A percentile compares a stretch with the other conserved stretches of the same genome.
phyloP scores from a whole-genome alignment of 1,284 basidiomycete species.

The Psilocybe mexicana region DNA sequence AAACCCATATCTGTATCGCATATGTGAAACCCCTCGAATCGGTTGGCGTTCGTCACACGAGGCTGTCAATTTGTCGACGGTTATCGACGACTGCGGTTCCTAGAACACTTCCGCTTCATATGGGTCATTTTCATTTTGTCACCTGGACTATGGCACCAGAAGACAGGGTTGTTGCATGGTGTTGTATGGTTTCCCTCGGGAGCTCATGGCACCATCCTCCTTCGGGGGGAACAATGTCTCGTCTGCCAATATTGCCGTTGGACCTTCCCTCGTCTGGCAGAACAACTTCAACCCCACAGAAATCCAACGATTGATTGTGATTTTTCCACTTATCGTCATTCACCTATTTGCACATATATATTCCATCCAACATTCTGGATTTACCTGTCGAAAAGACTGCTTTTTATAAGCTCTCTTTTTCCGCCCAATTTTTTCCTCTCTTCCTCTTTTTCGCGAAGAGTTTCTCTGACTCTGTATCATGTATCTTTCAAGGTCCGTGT shows the following conservation, averaged over 20 bases:
- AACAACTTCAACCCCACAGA: not conserved
- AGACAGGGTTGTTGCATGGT: not conserved
- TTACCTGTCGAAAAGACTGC: not conserved
- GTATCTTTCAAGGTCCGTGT: not conserved
- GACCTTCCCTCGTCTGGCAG: not conserved
- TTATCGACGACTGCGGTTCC: not conserved
- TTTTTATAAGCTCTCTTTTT: not conserved
- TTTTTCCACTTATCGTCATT: not conserved
- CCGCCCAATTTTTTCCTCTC: constrained; percentile 1
- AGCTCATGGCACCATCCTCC: not conserved
- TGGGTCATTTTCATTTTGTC: too few species aligned
- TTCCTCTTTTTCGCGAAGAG: constrained; percentile 2
- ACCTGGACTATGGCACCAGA: not conserved
- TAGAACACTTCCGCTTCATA: not conserved
- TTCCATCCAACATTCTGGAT: not conserved
- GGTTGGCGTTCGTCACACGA: not conserved
- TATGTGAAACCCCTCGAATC: not conserved
- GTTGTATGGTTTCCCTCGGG: not conserved
- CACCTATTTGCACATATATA: not conserved
- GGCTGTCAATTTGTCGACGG: not conserved
- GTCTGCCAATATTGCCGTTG: not conserved
- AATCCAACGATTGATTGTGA: not conserved
- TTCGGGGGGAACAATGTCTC: not conserved
- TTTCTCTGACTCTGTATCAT: not conserved
- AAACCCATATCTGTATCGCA: not conserved